Conservation (phyloP, 148 eudicot species). For the Limonium bicolor region DNA sequence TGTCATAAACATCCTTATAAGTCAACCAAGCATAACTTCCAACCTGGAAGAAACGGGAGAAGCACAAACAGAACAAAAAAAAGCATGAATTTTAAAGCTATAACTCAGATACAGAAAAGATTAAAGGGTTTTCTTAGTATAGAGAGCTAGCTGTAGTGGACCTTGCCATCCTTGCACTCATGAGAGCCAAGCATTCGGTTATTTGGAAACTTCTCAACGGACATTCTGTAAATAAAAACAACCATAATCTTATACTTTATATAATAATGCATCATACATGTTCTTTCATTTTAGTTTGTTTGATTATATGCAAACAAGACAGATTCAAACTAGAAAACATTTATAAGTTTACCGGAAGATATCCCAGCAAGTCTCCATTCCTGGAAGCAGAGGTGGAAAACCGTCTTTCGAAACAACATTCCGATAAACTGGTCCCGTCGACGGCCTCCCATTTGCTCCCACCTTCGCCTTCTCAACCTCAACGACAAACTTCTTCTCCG, state of each 20-base stretch:
- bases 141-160: conserved; percentile 3
- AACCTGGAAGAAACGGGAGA: conserved; percentile 20
- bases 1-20: conserved; percentile 56
- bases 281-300: too few species aligned
- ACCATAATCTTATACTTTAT: too few species aligned
- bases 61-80: not conserved
- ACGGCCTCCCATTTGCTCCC: conserved; percentile 36
- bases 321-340: too few species aligned
- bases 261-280: too few species aligned
- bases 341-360: conserved; percentile 86
- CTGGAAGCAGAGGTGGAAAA: conserved; percentile 43
- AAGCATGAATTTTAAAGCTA: not conserved
- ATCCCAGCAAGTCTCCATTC: conserved; percentile 81
- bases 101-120: not conserved
- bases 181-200: conserved; percentile 78
- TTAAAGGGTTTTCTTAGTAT: not conserved
- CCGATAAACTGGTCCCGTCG: conserved; percentile 79
- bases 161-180: conserved; percentile 49
- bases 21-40: conserved; percentile 69
- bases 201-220: conserved; percentile 56
- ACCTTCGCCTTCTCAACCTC: conserved; percentile 63
- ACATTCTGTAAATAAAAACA: conserved; percentile 50
- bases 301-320: too few species aligned
- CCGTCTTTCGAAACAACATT: conserved; percentile 59
- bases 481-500: conserved; percentile 47